Evolutionary conservation across 2,329 filamentous ascomycete genomes (phyloP), one percentile per base, ranked within the genome.

Genomic region (Hypoxylon sp.): DNA sequence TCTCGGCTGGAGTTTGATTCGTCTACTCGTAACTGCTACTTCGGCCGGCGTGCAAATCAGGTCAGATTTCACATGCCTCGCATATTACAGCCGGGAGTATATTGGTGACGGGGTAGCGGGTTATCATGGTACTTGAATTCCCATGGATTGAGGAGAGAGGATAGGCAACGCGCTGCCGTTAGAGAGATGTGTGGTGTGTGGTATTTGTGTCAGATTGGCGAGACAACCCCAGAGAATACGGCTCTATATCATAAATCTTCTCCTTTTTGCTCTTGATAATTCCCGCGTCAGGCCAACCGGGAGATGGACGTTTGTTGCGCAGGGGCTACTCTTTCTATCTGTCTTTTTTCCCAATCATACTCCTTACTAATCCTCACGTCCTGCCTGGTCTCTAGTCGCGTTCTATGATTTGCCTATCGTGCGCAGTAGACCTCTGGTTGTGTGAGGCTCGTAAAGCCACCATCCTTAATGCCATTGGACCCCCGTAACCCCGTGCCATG

Each of bases 241-340:
- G 78, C 79, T 44, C 39, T 82, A 82, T 81, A 82, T 82, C 78
- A 83, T 83, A 82, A 78, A 83, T 83, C 78, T 82, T 83, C 80
- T 82, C 78, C 74, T 81, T 83, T 66, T 83, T 82, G 78, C 79
- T 80, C 79, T 78, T 78, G 76, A 78, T 77, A 78, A 73, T 74
- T 70, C 71, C 56, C 71, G 69, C 73, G 75, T 77, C 73, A 72
- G 73, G 74, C 74, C 71, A 73, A 74, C 72, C 73, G 57, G 75
- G 74, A 73, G 71, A 74, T 73, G 73, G 76, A 72, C 73, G 73
- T 71, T 74, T 75, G 73, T 75, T 76, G 71, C 70, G 74, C 67
- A 68, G 73, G 75, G 73, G 65, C 75, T 77, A 73, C 72, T 73
- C 61, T 75, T 75, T 75, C 66, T 72, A 70, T 72, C 70, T 75